Evolutionary conservation across 2,329 filamentous ascomycete species (phyloP), one percentile per base, ranked within the genome.

Genomic region (Zymoseptoria crescenta): DNA sequence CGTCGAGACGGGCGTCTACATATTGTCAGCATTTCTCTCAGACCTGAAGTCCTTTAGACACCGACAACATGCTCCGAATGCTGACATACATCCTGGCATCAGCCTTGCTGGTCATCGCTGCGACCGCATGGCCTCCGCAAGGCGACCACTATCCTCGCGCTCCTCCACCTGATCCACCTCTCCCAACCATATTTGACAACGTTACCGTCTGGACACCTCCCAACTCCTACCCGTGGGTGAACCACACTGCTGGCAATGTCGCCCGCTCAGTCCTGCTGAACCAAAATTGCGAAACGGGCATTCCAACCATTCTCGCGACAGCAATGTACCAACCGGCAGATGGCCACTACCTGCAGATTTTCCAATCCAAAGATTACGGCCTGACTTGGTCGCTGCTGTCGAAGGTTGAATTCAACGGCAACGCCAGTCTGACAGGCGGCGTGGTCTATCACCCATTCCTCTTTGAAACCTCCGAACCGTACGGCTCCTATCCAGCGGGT

Each of bases 371-470:
- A 60, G 77, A 81, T 70, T 67, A 74, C 63, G 67, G 76, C 13
- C 67, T 69, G 35, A 83, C 80, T 1, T 89, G 87, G 86, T 76
- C 77, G n/a, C 35, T 41, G 35, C 35, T 41, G 13, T 41, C 35
- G 35, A 41, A 41, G 10, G 35, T 16, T 41, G 13, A 41, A 9
- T 41, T 41, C 13, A 16, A 41, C 13, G 35, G 35, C 35, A 41
- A 41, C 35, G 9, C 35, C 3, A 41, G 10, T 1, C 13, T 41
- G 4, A 41, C 10, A 4, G 35, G 35, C 1, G 35, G 35, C 35
- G 1, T n/a, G 5, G 5, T n/a, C 35, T 88, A 88, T 67, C 87
- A 90, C 67, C 87, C 87, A 0, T 82, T 83, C 70, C 75, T 90
- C 13, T 88, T 87, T 66, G 79, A 84, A 63, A 79, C 90, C 2